phyloP scores from a whole-genome alignment of 2,329 filamentous ascomycete genomes.

The Trichothecium roseum region DNA sequence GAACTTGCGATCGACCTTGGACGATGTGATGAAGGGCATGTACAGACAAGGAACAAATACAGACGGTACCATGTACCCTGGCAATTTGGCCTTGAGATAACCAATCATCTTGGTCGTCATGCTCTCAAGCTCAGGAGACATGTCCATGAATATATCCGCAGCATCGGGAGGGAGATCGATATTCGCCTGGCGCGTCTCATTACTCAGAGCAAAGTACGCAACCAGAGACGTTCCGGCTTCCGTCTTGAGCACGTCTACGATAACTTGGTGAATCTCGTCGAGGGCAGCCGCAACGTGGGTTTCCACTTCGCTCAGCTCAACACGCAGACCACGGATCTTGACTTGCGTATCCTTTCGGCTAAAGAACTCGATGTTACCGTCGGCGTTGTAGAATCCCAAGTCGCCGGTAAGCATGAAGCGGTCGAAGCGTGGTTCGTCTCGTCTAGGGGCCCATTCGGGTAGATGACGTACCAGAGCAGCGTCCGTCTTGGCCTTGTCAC shows the following conservation, averaged over 20 bases:
- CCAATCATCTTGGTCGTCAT: slow-evolving; percentile 1
- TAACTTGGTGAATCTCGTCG: slow-evolving; percentile 6
- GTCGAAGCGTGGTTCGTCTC: slow-evolving; percentile 3
- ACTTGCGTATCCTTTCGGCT: slow-evolving; percentile 2
- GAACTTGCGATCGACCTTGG: slow-evolving; percentile 5
- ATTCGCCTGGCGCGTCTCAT: background rate
- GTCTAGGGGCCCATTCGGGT: slow-evolving; percentile 1
- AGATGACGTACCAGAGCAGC: slow-evolving; percentile 1
- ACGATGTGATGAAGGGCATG: slow-evolving; percentile 6
- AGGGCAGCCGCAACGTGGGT: slow-evolving; percentile 4
- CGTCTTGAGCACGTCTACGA: slow-evolving; percentile 24
- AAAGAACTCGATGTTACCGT: slow-evolving; percentile 1
- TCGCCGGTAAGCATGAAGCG: background rate
- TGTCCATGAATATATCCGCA: slow-evolving; percentile 1
- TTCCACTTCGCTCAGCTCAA: slow-evolving; percentile 20
- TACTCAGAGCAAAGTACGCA: slow-evolving; percentile 1
- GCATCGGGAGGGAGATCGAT: background rate
- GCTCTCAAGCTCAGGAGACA: background rate
- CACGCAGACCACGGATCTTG: slow-evolving; percentile 13
- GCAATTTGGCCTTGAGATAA: slow-evolving; percentile 2
- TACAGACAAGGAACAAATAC: slow-evolving; percentile 16
- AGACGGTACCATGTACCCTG: slow-evolving; percentile 28
- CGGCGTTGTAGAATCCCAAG: slow-evolving; percentile 1
- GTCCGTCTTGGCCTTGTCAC: slow-evolving; percentile 18
- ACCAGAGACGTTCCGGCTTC: slow-evolving; percentile 24